phyloP scores from a whole-genome alignment of 2,329 filamentous ascomycete genomes.

The Aspergillus pseudoviridinutans region DNA sequence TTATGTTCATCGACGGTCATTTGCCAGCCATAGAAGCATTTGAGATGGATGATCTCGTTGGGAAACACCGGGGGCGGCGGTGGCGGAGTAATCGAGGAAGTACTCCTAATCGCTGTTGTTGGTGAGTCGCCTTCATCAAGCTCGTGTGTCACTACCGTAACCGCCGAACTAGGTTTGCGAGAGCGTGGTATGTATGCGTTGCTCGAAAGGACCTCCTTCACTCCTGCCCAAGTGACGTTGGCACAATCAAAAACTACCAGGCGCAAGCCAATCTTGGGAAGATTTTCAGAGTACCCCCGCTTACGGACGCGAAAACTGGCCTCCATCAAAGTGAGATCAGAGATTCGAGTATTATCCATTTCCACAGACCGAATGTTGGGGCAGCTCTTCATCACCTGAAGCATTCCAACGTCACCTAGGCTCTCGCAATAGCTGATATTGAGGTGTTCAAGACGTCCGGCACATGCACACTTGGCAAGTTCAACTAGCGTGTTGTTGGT shows the following conservation, averaged over 20 bases:
- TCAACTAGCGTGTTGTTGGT: conserved; percentile 72
- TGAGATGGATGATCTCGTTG: conserved; percentile 75
- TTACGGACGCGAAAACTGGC: conserved; percentile 73
- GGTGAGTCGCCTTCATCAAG: conserved; percentile 15
- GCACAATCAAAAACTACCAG: conserved; percentile 88
- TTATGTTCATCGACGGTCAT: conserved; percentile 92
- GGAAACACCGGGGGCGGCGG: conserved; percentile 51
- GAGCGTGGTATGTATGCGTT: conserved; percentile 70
- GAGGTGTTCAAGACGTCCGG: conserved; percentile 67
- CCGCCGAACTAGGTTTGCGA: conserved; percentile 25
- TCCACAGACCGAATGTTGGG: conserved; percentile 66
- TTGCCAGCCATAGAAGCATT: conserved; percentile 94
- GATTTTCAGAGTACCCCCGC: conserved; percentile 52
- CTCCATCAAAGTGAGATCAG: conserved; percentile 79
- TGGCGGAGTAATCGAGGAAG: conserved; percentile 25
- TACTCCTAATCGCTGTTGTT: conserved; percentile 10
- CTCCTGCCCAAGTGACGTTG: conserved; percentile 87
- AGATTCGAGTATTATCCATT: conserved; percentile 90
- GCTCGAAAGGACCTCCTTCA: conserved; percentile 78
- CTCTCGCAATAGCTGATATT: conserved; percentile 88
- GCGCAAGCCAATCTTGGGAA: conserved; percentile 61
- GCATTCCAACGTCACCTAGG: conserved; percentile 76
- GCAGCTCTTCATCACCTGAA: conserved; percentile 76
- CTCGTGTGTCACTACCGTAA: conserved; percentile 33
- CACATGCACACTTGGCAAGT: conserved; percentile 73